phyloP scores from a whole-genome alignment of 1,284 basidiomycete species.

The Cystobasidium sp. region DNA sequence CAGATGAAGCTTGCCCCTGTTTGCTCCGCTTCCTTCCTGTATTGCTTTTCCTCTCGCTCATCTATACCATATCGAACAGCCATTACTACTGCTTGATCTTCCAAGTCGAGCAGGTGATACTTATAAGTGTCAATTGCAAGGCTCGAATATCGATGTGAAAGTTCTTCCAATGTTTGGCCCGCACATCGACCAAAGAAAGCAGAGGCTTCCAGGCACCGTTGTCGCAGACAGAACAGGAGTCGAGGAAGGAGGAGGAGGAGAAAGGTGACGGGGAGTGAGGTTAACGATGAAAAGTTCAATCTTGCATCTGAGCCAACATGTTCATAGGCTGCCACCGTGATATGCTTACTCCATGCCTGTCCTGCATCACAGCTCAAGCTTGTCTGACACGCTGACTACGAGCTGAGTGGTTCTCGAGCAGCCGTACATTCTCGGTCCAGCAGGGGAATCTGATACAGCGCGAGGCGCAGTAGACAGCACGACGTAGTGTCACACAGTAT shows the following conservation, averaged over 20 bases:
- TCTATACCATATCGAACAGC: too few relatives aligned
- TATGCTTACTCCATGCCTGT: too few relatives aligned
- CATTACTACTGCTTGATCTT: too few relatives aligned
- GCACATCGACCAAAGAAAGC: neutral
- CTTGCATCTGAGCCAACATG: too few relatives aligned
- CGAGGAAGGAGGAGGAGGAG: constrained; percentile 1
- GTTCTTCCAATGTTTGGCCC: neutral
- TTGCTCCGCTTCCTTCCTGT: too few relatives aligned
- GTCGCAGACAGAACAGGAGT: neutral
- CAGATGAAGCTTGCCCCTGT: too few relatives aligned
- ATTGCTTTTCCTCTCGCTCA: too few relatives aligned
- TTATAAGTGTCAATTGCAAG: too few relatives aligned
- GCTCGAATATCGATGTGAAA: neutral
- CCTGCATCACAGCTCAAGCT: too few relatives aligned
- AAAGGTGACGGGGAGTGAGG: neutral
- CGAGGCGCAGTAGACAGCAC: neutral
- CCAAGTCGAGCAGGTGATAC: too few relatives aligned
- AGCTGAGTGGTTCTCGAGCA: neutral
- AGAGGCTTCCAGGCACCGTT: neutral
- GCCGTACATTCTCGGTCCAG: neutral
- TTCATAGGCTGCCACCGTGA: too few relatives aligned
- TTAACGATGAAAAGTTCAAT: too few relatives aligned
- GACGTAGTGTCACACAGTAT: neutral
- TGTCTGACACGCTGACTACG: neutral
- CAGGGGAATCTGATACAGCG: neutral